Percentiles rank a stretch among this genome's conserved stretches.
These are phyloP conservation scores for Silene uniflora DNA, from an alignment of 148 eudicot species.

Conservation along the genomic window DNA sequence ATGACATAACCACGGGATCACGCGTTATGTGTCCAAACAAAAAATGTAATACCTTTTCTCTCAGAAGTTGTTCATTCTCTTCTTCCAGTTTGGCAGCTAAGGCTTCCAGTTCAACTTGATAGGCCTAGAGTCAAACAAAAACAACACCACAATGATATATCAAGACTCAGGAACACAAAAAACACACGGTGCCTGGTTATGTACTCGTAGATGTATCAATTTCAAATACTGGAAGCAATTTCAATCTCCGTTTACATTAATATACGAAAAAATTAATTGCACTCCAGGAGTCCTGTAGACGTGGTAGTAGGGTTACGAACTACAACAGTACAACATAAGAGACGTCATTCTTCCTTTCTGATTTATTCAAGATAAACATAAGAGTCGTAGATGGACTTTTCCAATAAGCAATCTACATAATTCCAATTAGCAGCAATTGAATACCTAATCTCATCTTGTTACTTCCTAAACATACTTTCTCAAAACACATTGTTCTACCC, in stretches of 20 bases:
- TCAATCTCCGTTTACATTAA: background rate
- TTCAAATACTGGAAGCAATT: background rate
- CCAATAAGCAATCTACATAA: too few relatives aligned
- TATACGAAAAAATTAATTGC: background rate
- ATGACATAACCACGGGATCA: background rate
- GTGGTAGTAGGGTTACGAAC: background rate
- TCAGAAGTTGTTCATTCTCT: slow-evolving; percentile 61
- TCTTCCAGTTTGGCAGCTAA: slow-evolving; percentile 78
- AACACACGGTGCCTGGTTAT: background rate
- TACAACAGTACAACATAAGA: background rate
- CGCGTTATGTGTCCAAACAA: background rate
- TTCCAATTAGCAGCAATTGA: too few relatives aligned
- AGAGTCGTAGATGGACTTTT: too few relatives aligned
- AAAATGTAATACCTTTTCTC: slow-evolving; percentile 56
- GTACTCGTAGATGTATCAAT: background rate
- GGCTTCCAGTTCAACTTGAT: slow-evolving; percentile 78
- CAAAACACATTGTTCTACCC: too few relatives aligned
- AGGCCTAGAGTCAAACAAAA: slow-evolving; percentile 49
- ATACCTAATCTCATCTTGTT: too few relatives aligned
- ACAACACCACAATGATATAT: background rate
- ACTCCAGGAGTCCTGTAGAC: background rate
- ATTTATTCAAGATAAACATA: background rate
- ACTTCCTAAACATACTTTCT: too few relatives aligned
- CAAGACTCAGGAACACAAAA: slow-evolving; percentile 2
- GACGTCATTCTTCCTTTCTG: background rate